Evolutionary conservation across 2,329 filamentous ascomycete genomes (phyloP), one percentile per base, ranked within the genome.

Genomic region (Ophiocordyceps camponoti-saundersi): DNA sequence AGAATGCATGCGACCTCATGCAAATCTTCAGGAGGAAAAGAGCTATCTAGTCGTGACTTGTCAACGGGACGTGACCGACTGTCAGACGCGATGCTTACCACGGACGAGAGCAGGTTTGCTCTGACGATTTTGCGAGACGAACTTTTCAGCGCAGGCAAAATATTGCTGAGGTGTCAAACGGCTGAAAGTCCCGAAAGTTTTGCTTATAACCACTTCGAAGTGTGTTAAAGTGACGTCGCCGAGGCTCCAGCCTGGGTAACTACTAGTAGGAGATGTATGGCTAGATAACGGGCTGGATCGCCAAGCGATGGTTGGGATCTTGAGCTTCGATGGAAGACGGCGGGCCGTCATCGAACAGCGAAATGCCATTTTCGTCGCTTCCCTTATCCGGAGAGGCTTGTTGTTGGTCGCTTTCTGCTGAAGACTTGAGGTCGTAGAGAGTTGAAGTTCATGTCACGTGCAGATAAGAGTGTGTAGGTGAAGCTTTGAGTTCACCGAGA

Each of bases 1-100:
- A 61, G 48, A 22, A 63, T 52, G 45, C 57, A 62, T 10, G 52
- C 60, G 6, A 59, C 48, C 22, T 57, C 53, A 26, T 64, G 58
- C 10, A 61, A 36, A 1, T 49, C 45, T 2, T 50, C 43, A 2
- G 52, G 48, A 0, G 57, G 44, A 11, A 60, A 30, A 13, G 42
- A 44, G 29, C 55, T 45, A n/a, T 49, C 55, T 61, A 20, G 6
- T 40, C 8, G 15, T 16, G 34, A 8, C 34, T 15, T 23, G 21
- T 22, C 10, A 22, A 42, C 7, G 12, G 6, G 40, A 11, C 16
- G 22, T 5, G 15, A 12, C 15, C 18, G 26, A 23, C 4, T 22
- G 39, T 4, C n/a, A 21, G 12, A 30, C 15, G 26, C 18, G 20
- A 13, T 32, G 51, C 59, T 50, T 49, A 61, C 60, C 52, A 42